Conservation (phyloP, 202 grass and related monocot genomes). For the Schoenoplectus triqueter region DNA sequence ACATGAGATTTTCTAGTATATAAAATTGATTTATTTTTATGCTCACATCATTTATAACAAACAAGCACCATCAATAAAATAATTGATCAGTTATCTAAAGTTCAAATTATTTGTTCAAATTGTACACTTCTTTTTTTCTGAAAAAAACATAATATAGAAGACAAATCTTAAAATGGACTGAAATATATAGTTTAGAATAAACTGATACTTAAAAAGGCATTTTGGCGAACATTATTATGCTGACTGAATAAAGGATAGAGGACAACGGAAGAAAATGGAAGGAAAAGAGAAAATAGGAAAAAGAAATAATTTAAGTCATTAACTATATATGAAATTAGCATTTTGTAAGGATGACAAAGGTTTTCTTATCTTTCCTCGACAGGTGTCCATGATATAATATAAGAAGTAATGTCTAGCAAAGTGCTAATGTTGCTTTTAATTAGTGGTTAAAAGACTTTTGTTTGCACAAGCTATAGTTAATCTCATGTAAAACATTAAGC, state of each 20-base stretch:
- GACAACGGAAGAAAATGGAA: background rate
- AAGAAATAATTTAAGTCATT: background rate
- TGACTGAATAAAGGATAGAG: background rate
- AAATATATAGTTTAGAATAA: no score
- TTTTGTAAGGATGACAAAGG: background rate
- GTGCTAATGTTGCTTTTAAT: background rate
- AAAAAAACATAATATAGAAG: background rate
- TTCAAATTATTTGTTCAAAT: background rate
- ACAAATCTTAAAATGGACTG: no score
- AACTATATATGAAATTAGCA: background rate
- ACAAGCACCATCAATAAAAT: background rate
- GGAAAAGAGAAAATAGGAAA: background rate
- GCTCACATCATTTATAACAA: background rate
- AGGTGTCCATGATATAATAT: background rate
- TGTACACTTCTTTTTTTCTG: background rate
- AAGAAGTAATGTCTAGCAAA: background rate
- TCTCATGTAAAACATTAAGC: background rate
- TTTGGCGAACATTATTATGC: no score
- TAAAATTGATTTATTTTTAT: background rate
- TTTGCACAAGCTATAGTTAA: background rate
- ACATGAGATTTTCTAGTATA: background rate
- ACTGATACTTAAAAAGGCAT: no score
- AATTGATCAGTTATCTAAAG: background rate
- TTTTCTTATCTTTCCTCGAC: constrained; percentile 8
- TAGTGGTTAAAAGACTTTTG: background rate